Conservation (phyloP, 2,329 filamentous ascomycete genomes). For the Davidsoniella eucalypti region DNA sequence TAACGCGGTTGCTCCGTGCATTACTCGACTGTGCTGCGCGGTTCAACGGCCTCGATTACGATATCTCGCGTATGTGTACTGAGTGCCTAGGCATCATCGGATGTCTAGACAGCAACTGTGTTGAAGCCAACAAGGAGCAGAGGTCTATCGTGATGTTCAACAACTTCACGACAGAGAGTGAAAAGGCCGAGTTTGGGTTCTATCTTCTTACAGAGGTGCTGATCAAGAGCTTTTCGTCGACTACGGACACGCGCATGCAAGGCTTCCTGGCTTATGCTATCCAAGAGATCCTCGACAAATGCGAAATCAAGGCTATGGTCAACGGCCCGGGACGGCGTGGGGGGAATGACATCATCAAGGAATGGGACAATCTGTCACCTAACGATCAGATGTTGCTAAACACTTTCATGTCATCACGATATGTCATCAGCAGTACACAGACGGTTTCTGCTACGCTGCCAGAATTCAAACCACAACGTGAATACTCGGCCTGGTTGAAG, state of each 20-base stretch:
- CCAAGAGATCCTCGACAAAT: slow-evolving; percentile 72
- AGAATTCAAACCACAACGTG: slow-evolving; percentile 21
- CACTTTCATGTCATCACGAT: slow-evolving; percentile 75
- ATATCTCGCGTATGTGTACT: slow-evolving; percentile 58
- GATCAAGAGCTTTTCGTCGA: slow-evolving; percentile 80
- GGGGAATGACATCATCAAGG: slow-evolving; percentile 44
- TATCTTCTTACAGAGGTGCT: slow-evolving; percentile 76
- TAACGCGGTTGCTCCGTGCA: slow-evolving; percentile 55
- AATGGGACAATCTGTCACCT: slow-evolving; percentile 67
- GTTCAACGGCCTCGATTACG: slow-evolving; percentile 50
- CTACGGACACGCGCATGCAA: slow-evolving; percentile 73
- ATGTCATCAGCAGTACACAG: slow-evolving; percentile 50
- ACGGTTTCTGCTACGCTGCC: slow-evolving; percentile 32
- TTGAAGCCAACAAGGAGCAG: slow-evolving; percentile 64
- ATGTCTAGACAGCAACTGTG: slow-evolving; percentile 76
- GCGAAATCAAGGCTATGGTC: slow-evolving; percentile 45
- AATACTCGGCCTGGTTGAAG: slow-evolving; percentile 67
- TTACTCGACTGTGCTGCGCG: slow-evolving; percentile 74
- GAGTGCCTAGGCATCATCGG: slow-evolving; percentile 78
- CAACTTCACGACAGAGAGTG: slow-evolving; percentile 64
- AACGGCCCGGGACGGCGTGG: slow-evolving; percentile 26
- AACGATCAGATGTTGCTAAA: slow-evolving; percentile 64
- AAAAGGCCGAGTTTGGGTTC: slow-evolving; percentile 72
- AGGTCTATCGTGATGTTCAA: slow-evolving; percentile 71
- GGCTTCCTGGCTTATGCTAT: slow-evolving; percentile 88